A percentile compares a stretch with the other conserved stretches of the same genome.
Evolutionary conservation across 371 early-diverging fungal species (phyloP).

Genomic region (Globomyces sp.): DNA sequence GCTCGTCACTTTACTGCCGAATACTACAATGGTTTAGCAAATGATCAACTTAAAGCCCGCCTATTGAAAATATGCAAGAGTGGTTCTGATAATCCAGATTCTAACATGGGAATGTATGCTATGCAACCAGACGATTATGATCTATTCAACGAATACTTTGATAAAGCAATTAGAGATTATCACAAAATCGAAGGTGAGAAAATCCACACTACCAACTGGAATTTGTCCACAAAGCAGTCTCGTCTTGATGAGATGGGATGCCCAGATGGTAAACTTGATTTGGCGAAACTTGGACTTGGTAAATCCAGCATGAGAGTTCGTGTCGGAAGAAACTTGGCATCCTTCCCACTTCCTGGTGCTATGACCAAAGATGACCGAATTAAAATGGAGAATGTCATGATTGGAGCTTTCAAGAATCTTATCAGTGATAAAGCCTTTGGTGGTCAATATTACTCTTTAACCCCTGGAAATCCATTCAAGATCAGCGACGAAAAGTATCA

Average conservation of each 20-base stretch:
- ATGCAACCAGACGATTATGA: constrained; percentile 16
- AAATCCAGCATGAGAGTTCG: constrained; percentile 16
- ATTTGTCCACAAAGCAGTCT: constrained; percentile 5
- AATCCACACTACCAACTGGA: constrained; percentile 4
- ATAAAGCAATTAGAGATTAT: constrained; percentile 14
- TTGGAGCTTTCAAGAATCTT: constrained; percentile 4
- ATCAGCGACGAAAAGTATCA: constrained; percentile 6
- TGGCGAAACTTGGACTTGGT: constrained; percentile 1
- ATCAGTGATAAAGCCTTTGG: constrained; percentile 5
- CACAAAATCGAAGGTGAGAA: constrained; percentile 6
- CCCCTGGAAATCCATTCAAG: constrained; percentile 6
- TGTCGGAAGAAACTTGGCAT: constrained; percentile 12
- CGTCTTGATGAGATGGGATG: neutral
- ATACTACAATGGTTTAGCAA: constrained; percentile 10
- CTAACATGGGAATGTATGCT: constrained; percentile 14
- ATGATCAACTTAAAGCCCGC: constrained; percentile 1
- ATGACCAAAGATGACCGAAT: constrained; percentile 17
- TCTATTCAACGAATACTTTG: constrained; percentile 9
- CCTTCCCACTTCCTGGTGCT: constrained; percentile 14
- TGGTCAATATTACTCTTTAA: constrained; percentile 12
- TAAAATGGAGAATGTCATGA: constrained; percentile 14
- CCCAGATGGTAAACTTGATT: constrained; percentile 10
- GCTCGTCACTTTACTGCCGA: constrained; percentile 12
- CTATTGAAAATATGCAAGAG: constrained; percentile 15
- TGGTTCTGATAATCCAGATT: constrained; percentile 13